These are phyloP conservation scores for Ogataea pignaliae DNA, from an alignment of 805 yeast species.

Conservation along the genomic window DNA sequence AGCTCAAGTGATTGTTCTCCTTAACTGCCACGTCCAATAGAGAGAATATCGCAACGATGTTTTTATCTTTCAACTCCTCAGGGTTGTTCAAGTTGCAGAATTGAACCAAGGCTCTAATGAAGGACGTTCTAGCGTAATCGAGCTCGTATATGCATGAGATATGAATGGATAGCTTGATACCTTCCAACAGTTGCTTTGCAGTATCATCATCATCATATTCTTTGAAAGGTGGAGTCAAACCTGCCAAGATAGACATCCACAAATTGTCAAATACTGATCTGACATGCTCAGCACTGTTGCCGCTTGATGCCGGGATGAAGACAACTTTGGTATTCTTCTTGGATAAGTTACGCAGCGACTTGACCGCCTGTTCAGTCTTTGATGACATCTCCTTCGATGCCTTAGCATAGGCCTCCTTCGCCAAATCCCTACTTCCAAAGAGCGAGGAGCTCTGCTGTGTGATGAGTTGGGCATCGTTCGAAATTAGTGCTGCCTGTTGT, in stretches of 20 bases:
- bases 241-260: slow-evolving; percentile 98
- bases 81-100: slow-evolving; percentile 77
- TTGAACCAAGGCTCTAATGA: slow-evolving; percentile 84
- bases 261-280: slow-evolving; percentile 87
- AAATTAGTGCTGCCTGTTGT: slow-evolving; percentile 83
- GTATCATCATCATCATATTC: slow-evolving; percentile 77
- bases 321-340: slow-evolving; percentile 42
- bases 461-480: slow-evolving; percentile 46
- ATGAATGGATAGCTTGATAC: slow-evolving; percentile 75
- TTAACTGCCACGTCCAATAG: slow-evolving; percentile 71
- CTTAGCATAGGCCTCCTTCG: slow-evolving; percentile 81
- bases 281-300: slow-evolving; percentile 76
- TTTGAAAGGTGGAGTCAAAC: slow-evolving; percentile 88
- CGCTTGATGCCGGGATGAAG: slow-evolving; percentile 68
- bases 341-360: slow-evolving; percentile 49
- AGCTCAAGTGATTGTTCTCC: slow-evolving; percentile 70
- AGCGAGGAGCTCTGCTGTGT: slow-evolving; percentile 34
- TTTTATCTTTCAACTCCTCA: slow-evolving; percentile 72
- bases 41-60: slow-evolving; percentile 72
- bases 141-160: slow-evolving; percentile 81
- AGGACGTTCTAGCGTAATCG: slow-evolving; percentile 82
- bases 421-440: slow-evolving; percentile 64
- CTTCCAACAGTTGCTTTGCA: slow-evolving; percentile 71
- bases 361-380: slow-evolving; percentile 82
- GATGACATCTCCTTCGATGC: slow-evolving; percentile 90